These are phyloP conservation scores for Strigomonas galati DNA, from an alignment of 208 protist genomes.

Conservation along the genomic window DNA sequence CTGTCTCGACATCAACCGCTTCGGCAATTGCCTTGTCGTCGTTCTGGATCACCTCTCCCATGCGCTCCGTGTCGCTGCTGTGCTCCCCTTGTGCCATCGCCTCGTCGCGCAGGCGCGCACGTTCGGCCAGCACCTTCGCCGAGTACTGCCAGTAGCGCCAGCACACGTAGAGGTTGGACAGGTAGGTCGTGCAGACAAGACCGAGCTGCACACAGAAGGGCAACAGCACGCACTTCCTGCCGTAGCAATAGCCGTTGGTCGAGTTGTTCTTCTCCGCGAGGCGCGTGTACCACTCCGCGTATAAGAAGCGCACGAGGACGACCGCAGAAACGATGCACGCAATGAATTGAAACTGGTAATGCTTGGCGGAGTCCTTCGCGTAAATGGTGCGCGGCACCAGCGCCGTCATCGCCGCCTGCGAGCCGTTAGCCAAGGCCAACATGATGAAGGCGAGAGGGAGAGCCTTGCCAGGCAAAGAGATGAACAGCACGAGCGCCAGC, in stretches of 20 bases:
- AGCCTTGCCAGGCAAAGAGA: slow-evolving; percentile 8
- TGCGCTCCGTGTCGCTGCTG: too few relatives aligned
- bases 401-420: slow-evolving; percentile 19
- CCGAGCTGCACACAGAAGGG: not conserved
- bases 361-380: slow-evolving; percentile 30
- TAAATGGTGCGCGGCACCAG: slow-evolving; percentile 35
- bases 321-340: slow-evolving; percentile 16
- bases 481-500: slow-evolving; percentile 23
- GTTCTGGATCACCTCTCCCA: too few relatives aligned
- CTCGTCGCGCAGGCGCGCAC: not conserved
- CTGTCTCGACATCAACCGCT: too few relatives aligned
- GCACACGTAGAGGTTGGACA: not conserved
- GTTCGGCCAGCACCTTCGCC: not conserved
- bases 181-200: not conserved
- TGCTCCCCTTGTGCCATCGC: too few relatives aligned
- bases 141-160: not conserved
- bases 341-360: slow-evolving; percentile 29
- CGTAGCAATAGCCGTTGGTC: not conserved
- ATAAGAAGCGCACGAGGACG: slow-evolving; percentile 26
- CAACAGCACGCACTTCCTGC: not conserved
- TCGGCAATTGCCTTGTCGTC: too few relatives aligned
- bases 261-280: not conserved
- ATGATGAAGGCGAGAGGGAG: slow-evolving; percentile 26
- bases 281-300: slow-evolving; percentile 26
- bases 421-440: slow-evolving; percentile 30